A percentile compares a stretch with the other conserved stretches of the same genome.
Conservation (phyloP, 2,329 filamentous ascomycete genomes). For the Sphaceloma murrayae region DNA sequence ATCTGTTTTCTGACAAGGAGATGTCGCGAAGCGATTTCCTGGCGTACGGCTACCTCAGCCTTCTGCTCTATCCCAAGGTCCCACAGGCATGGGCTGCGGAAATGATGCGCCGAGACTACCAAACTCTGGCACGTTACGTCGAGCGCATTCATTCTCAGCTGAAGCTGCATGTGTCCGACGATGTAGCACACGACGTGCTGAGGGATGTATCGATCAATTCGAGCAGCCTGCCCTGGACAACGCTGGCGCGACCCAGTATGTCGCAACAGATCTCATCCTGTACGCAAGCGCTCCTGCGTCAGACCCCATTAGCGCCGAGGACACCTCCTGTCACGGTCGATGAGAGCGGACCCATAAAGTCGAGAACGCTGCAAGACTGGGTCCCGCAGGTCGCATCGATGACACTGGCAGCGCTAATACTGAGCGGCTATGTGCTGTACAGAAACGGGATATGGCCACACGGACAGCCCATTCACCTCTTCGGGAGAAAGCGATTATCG, state of each 20-base stretch:
- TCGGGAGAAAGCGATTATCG: slow-evolving; percentile 27
- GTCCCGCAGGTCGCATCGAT: slow-evolving; percentile 14
- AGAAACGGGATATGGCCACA: slow-evolving; percentile 25
- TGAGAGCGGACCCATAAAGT: background rate
- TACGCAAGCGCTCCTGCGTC: slow-evolving; percentile 11
- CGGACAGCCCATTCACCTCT: slow-evolving; percentile 28
- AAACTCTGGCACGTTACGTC: slow-evolving; percentile 32
- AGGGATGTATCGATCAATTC: slow-evolving; percentile 2
- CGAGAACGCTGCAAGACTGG: slow-evolving; percentile 3
- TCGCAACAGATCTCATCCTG: slow-evolving; percentile 6
- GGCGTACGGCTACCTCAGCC: slow-evolving; percentile 65
- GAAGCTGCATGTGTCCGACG: slow-evolving; percentile 22
- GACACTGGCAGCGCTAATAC: slow-evolving; percentile 12
- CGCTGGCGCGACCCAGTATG: slow-evolving; percentile 13
- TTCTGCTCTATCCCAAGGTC: slow-evolving; percentile 57
- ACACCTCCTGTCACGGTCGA: slow-evolving; percentile 4
- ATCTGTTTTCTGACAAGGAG: slow-evolving; percentile 44
- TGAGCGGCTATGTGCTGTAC: slow-evolving; percentile 17
- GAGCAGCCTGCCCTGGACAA: slow-evolving; percentile 25
- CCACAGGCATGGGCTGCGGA: slow-evolving; percentile 54
- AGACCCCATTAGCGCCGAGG: slow-evolving; percentile 14
- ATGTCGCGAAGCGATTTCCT: slow-evolving; percentile 67
- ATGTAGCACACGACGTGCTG: slow-evolving; percentile 19
- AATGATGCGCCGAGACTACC: slow-evolving; percentile 43
- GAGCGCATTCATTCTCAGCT: slow-evolving; percentile 22